These are phyloP conservation scores for Pythium periplocum DNA, from an alignment of 352 stramenopile genomes.

Conservation along the genomic window DNA sequence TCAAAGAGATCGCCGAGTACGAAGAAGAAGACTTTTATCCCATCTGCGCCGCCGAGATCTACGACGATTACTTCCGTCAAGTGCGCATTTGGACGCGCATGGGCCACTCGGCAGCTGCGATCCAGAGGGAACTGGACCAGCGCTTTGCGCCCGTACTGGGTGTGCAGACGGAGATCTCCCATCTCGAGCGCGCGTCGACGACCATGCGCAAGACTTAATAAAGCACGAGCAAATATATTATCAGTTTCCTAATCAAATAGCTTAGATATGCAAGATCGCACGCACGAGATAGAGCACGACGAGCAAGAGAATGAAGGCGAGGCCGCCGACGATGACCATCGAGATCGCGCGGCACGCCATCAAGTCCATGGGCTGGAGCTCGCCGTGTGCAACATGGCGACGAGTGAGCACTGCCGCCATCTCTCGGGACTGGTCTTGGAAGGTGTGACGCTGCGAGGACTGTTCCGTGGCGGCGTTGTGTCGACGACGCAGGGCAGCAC, in stretches of 20 bases:
- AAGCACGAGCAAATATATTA: too few relatives aligned
- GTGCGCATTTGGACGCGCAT: constrained; percentile 68
- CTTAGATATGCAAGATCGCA: too few relatives aligned
- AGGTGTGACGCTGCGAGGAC: constrained; percentile 28
- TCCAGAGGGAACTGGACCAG: constrained; percentile 46
- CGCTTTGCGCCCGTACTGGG: constrained; percentile 40
- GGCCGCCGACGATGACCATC: background rate
- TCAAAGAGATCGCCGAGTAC: constrained; percentile 44
- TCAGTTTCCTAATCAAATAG: too few relatives aligned
- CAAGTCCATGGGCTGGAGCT: constrained; percentile 33
- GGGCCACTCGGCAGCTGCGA: constrained; percentile 42
- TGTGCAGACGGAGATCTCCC: constrained; percentile 31
- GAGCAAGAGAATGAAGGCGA: too few relatives aligned
- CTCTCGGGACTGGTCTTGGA: constrained; percentile 35
- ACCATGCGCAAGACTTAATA: constrained; percentile 21
- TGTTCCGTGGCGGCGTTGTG: constrained; percentile 30
- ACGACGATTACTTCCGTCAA: constrained; percentile 70
- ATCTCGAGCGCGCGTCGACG: constrained; percentile 18
- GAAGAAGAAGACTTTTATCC: constrained; percentile 50
- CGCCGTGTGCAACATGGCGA: constrained; percentile 32
- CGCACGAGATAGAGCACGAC: too few relatives aligned
- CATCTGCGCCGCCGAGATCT: constrained; percentile 62
- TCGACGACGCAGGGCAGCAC: constrained; percentile 45
- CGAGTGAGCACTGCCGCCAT: constrained; percentile 44
- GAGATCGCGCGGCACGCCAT: constrained; percentile 41